Conservation (phyloP, 2,329 filamentous ascomycete genomes). For the Mycosphaerella arachidis region DNA sequence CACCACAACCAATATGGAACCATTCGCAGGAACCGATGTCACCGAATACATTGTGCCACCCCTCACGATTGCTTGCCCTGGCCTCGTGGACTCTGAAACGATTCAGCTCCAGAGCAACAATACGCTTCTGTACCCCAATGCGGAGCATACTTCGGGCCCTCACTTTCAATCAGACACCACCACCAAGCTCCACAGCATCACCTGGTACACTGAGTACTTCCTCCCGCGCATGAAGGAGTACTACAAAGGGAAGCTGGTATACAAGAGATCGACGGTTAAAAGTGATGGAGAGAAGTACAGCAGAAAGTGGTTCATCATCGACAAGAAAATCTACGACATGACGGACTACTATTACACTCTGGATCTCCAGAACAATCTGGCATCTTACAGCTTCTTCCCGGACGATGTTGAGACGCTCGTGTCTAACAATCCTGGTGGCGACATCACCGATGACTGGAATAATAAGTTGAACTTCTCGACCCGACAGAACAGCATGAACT, state of each 20-base stretch:
- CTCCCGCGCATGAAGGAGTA: slow-evolving; percentile 75
- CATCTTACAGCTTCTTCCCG: slow-evolving; percentile 68
- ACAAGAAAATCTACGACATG: slow-evolving; percentile 76
- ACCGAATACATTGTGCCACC: slow-evolving; percentile 83
- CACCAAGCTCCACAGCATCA: slow-evolving; percentile 55
- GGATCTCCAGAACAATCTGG: slow-evolving; percentile 49
- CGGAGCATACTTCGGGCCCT: slow-evolving; percentile 65
- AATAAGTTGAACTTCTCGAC: slow-evolving; percentile 46
- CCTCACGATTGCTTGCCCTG: slow-evolving; percentile 67
- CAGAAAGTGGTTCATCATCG: slow-evolving; percentile 75
- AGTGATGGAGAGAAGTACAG: slow-evolving; percentile 62
- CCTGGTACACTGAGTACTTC: slow-evolving; percentile 77
- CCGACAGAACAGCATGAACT: slow-evolving; percentile 69
- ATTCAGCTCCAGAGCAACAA: slow-evolving; percentile 63
- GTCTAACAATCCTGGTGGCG: slow-evolving; percentile 69
- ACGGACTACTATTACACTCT: slow-evolving; percentile 86
- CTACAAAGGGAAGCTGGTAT: slow-evolving; percentile 83
- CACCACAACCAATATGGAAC: slow-evolving; percentile 64
- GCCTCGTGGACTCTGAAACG: slow-evolving; percentile 55
- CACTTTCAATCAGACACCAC: slow-evolving; percentile 49
- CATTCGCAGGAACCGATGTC: slow-evolving; percentile 72
- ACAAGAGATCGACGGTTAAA: slow-evolving; percentile 55
- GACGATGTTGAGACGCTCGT: slow-evolving; percentile 62
- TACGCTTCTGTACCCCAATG: slow-evolving; percentile 48
- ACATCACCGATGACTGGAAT: slow-evolving; percentile 67